These are phyloP conservation scores for Nannochloropsis salina DNA, from an alignment of 108 stramenopile species.

Conservation along the genomic window DNA sequence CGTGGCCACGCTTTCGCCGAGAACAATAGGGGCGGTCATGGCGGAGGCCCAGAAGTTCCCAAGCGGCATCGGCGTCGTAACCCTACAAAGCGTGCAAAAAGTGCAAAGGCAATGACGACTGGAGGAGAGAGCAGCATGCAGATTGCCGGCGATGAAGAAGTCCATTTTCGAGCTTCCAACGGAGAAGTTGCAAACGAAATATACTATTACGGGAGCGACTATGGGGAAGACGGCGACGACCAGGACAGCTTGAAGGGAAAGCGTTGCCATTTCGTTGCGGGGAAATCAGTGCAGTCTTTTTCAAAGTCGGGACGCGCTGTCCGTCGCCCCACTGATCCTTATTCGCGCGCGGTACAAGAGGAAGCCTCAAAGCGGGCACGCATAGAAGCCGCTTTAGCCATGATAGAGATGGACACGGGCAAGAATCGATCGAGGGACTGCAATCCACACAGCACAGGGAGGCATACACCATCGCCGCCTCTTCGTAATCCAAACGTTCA, in stretches of 20 bases:
- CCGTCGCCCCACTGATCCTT: neutral
- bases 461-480: neutral
- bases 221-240: neutral
- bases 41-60: neutral
- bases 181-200: neutral
- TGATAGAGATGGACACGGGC: neutral
- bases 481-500: neutral
- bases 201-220: conserved; percentile 8
- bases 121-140: neutral
- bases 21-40: neutral
- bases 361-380: neutral
- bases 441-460: neutral
- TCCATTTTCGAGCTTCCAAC: neutral
- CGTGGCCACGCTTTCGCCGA: neutral
- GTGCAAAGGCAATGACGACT: neutral
- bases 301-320: conserved; percentile 1
- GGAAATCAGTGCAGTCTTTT: neutral
- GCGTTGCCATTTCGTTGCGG: neutral
- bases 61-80: neutral
- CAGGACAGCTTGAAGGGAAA: neutral
- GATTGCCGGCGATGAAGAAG: neutral
- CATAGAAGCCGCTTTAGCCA: neutral
- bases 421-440: neutral
- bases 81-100: neutral
- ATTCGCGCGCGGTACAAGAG: neutral